phyloP scores from a whole-genome alignment of 202 grass and related monocot species.

The Panicum virgatum region DNA sequence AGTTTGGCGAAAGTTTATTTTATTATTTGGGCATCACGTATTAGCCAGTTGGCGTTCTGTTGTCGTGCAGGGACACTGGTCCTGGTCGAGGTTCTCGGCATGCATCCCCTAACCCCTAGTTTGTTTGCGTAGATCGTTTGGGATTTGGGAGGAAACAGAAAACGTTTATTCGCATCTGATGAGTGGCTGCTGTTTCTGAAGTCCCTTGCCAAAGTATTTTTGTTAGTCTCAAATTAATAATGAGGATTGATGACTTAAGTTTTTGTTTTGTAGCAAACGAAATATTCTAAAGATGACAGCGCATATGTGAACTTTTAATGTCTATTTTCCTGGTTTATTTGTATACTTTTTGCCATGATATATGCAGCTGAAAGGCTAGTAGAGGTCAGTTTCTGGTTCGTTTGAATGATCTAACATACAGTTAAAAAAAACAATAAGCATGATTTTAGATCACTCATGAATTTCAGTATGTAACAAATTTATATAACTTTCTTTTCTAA shows the following conservation, averaged over 20 bases:
- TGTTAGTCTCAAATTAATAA: background rate
- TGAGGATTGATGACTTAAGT: background rate
- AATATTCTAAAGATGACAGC: background rate
- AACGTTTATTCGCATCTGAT: slow-evolving; percentile 1
- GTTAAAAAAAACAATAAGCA: background rate
- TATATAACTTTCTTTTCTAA: background rate
- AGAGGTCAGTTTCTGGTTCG: background rate
- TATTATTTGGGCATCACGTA: background rate
- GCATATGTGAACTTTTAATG: background rate
- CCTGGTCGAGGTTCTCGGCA: background rate
- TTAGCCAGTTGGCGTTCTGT: background rate
- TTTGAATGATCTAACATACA: background rate
- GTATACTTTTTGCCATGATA: too few relatives aligned
- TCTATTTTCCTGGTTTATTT: background rate
- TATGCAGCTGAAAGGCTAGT: background rate
- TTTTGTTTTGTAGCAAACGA: background rate
- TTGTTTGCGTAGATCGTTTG: background rate
- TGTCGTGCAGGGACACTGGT: background rate
- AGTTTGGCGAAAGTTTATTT: background rate
- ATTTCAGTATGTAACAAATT: background rate
- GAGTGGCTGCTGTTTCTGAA: background rate
- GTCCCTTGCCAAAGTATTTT: background rate
- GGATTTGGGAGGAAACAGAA: background rate
- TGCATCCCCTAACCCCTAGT: background rate
- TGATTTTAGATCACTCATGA: background rate